Percentiles rank a stretch among this genome's conserved stretches.
These are phyloP conservation scores for Phytophthora pluvialis DNA, from an alignment of 352 stramenopile genomes.

Conservation along the genomic window DNA sequence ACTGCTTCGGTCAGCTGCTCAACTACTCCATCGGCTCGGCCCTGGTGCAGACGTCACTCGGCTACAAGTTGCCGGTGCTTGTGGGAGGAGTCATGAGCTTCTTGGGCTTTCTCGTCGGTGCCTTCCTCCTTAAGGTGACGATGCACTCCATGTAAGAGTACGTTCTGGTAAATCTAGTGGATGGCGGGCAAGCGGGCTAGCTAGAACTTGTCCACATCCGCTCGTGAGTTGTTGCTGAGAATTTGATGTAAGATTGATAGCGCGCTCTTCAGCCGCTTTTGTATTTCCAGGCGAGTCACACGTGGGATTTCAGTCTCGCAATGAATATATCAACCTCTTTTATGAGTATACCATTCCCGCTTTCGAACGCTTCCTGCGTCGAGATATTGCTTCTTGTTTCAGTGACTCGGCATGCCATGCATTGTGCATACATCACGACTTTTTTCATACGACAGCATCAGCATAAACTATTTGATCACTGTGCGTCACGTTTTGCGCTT, in stretches of 20 bases:
- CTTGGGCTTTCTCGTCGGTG: constrained; percentile 38
- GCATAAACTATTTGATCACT: constrained; percentile 4
- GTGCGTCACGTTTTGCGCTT: constrained; percentile 2
- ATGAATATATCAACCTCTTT: constrained; percentile 8
- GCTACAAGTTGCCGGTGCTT: constrained; percentile 47
- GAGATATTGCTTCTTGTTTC: too few relatives aligned
- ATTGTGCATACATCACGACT: too few relatives aligned
- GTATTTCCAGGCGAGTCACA: background rate
- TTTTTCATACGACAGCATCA: background rate
- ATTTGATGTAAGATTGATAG: constrained; percentile 21
- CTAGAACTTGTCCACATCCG: background rate
- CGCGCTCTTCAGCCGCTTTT: constrained; percentile 5
- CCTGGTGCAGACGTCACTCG: constrained; percentile 45
- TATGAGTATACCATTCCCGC: background rate
- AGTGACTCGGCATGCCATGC: too few relatives aligned
- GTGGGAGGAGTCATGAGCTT: constrained; percentile 45
- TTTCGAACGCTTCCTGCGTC: too few relatives aligned
- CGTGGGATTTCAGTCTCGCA: background rate
- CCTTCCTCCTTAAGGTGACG: constrained; percentile 47
- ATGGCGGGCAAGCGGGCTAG: too few relatives aligned
- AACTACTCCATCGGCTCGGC: constrained; percentile 44
- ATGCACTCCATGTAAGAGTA: constrained; percentile 48
- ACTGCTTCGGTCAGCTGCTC: constrained; percentile 49
- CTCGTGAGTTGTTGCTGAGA: background rate
- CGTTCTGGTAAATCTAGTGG: too few relatives aligned